These are phyloP conservation scores for Neurospora sp. DNA, from an alignment of 495 filamentous ascomycete species.

Conservation along the genomic window DNA sequence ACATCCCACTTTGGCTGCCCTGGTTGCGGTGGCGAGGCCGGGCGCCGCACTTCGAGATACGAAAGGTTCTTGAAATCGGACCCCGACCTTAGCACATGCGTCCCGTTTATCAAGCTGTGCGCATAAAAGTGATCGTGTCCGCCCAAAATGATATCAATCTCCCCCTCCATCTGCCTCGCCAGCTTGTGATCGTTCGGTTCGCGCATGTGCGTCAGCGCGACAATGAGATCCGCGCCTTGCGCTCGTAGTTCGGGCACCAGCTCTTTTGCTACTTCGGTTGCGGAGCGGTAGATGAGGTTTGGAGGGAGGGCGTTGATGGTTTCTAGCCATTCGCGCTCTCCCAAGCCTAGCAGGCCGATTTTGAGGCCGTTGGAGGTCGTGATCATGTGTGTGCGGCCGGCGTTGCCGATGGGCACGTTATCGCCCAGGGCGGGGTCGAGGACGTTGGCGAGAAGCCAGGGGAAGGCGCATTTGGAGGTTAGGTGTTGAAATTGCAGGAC, in stretches of 20 bases:
- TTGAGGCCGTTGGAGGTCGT: conserved; percentile 75
- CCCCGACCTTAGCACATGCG: conserved; percentile 71
- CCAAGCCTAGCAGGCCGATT: conserved; percentile 74
- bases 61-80: conserved; percentile 86
- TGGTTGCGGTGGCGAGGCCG: conserved; percentile 19
- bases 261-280: conserved; percentile 56
- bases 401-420: conserved; percentile 56
- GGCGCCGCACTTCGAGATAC: conserved; percentile 66
- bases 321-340: conserved; percentile 67
- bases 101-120: conserved; percentile 63
- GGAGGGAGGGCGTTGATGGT: conserved; percentile 81
- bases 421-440: conserved; percentile 68
- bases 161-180: conserved; percentile 50
- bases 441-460: conserved; percentile 82
- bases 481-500: conserved; percentile 67
- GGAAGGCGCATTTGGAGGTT: conserved; percentile 64
- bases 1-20: conserved; percentile 54
- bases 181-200: conserved; percentile 81
- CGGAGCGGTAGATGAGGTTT: conserved; percentile 68
- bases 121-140: conserved; percentile 86
- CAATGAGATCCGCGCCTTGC: conserved; percentile 68
- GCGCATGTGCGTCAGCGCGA: conserved; percentile 74
- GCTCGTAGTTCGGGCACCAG: conserved; percentile 58
- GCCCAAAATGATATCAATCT: conserved; percentile 72
- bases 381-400: conserved; percentile 58